Percentiles rank a stretch among this genome's conserved stretches.
Conservation (phyloP, 78 protist genomes). For the Dictyostelium brefeldianum region DNA sequence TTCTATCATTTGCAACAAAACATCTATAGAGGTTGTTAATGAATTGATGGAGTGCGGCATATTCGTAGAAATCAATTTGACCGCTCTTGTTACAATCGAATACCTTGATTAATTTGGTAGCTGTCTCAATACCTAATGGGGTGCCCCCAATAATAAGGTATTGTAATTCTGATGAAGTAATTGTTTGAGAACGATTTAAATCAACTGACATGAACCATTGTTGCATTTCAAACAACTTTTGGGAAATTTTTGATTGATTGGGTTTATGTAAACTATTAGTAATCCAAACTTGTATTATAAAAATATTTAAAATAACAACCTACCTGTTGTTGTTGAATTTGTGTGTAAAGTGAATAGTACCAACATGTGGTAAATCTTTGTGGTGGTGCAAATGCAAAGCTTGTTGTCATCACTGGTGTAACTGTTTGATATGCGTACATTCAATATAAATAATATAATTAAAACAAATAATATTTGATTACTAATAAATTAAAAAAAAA, state of each 20-base stretch:
- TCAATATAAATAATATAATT: no score
- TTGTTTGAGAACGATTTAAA: constrained; percentile 16
- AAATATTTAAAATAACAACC: no score
- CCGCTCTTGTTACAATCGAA: constrained; percentile 49
- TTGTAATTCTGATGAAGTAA: constrained; percentile 4
- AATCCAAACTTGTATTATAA: no score
- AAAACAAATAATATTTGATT: no score
- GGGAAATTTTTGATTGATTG: no score
- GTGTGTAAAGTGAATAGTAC: constrained; percentile 17
- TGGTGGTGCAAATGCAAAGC: background rate
- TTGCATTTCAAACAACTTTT: constrained; percentile 25
- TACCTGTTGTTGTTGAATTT: constrained; percentile 30
- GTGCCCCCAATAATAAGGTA: constrained; percentile 49
- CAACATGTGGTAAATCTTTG: background rate
- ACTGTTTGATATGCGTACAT: no score
- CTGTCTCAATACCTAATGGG: constrained; percentile 65
- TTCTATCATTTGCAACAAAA: constrained; percentile 59
- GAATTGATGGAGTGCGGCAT: constrained; percentile 68
- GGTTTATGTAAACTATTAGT: no score
- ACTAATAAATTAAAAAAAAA: no score
- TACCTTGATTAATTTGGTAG: constrained; percentile 50
- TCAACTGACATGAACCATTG: constrained; percentile 52
- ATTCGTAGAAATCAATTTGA: constrained; percentile 74
- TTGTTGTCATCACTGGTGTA: background rate
- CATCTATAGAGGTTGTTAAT: constrained; percentile 43